phyloP scores from a whole-genome alignment of 2,329 filamentous ascomycete species.

The Sporothrix euskadiensis region DNA sequence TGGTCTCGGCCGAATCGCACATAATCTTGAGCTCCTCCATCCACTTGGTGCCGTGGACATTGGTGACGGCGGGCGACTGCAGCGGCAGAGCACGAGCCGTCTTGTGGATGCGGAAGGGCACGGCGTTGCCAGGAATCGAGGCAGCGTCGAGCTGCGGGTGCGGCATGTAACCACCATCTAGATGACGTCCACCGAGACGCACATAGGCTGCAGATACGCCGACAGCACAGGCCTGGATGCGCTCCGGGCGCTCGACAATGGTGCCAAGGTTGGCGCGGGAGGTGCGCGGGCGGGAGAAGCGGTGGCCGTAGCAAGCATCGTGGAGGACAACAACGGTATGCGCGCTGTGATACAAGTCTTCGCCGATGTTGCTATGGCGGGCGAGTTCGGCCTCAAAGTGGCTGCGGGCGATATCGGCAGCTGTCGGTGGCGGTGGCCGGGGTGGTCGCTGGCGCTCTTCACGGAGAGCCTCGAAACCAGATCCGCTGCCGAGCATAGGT shows the following conservation, averaged over 20 bases:
- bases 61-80: constrained; percentile 74
- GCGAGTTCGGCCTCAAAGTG: constrained; percentile 71
- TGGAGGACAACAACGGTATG: constrained; percentile 80
- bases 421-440: constrained; percentile 42
- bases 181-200: constrained; percentile 78
- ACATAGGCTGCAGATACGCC: constrained; percentile 88
- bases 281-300: constrained; percentile 80
- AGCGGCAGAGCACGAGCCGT: constrained; percentile 72
- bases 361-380: constrained; percentile 31
- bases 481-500: constrained; percentile 34
- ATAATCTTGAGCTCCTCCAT: constrained; percentile 87
- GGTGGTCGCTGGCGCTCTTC: constrained; percentile 26
- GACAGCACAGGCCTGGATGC: constrained; percentile 78
- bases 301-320: constrained; percentile 92
- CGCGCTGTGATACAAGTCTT: constrained; percentile 33
- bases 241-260: constrained; percentile 91
- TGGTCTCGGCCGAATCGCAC: constrained; percentile 78
- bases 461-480: constrained; percentile 30
- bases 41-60: constrained; percentile 89
- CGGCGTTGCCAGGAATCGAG: constrained; percentile 56
- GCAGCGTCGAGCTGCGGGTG: constrained; percentile 61
- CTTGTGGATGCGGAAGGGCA: constrained; percentile 83
- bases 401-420: constrained; percentile 61
- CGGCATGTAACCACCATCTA: constrained; percentile 67
- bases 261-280: constrained; percentile 69